These are phyloP conservation scores for Lachancea lanzarotensis DNA, from an alignment of 805 yeast genomes.

Conservation along the genomic window DNA sequence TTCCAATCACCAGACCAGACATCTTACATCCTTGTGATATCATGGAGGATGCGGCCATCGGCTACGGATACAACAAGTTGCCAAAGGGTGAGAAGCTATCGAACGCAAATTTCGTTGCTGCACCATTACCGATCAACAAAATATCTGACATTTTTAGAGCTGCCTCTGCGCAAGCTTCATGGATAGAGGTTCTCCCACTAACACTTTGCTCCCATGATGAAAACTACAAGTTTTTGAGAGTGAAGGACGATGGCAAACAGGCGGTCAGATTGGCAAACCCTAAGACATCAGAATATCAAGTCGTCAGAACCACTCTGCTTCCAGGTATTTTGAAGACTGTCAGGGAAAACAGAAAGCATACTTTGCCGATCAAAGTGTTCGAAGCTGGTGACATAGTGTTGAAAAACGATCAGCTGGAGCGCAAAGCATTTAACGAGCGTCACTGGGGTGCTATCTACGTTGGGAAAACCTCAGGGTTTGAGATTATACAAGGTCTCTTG, in stretches of 20 bases:
- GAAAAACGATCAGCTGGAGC: slow-evolving; percentile 72
- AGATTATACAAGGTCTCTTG: slow-evolving; percentile 85
- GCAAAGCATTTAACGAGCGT: slow-evolving; percentile 87
- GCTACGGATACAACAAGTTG: slow-evolving; percentile 88
- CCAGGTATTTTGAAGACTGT: slow-evolving; percentile 95
- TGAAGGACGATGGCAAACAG: slow-evolving; percentile 60
- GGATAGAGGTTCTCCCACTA: slow-evolving; percentile 93
- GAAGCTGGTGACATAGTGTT: slow-evolving; percentile 93
- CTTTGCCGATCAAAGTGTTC: slow-evolving; percentile 89
- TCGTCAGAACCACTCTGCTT: slow-evolving; percentile 87
- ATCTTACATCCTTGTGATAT: slow-evolving; percentile 95
- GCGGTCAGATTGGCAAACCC: slow-evolving; percentile 95
- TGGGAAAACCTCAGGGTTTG: slow-evolving; percentile 94
- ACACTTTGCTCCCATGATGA: slow-evolving; percentile 96
- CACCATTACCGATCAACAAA: slow-evolving; percentile 86
- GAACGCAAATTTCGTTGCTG: slow-evolving; percentile 69
- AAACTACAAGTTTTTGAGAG: slow-evolving; percentile 81
- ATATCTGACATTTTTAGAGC: slow-evolving; percentile 82
- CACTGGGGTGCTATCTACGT: slow-evolving; percentile 92
- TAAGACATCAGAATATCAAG: slow-evolving; percentile 94
- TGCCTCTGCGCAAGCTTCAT: slow-evolving; percentile 91
- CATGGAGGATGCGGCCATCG: slow-evolving; percentile 97
- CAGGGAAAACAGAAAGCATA: slow-evolving; percentile 91
- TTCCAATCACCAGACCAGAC: slow-evolving; percentile 95
- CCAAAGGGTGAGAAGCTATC: slow-evolving; percentile 72